These are phyloP conservation scores for Amauroascus niger DNA, from an alignment of 2,329 filamentous ascomycete genomes.

Conservation along the genomic window DNA sequence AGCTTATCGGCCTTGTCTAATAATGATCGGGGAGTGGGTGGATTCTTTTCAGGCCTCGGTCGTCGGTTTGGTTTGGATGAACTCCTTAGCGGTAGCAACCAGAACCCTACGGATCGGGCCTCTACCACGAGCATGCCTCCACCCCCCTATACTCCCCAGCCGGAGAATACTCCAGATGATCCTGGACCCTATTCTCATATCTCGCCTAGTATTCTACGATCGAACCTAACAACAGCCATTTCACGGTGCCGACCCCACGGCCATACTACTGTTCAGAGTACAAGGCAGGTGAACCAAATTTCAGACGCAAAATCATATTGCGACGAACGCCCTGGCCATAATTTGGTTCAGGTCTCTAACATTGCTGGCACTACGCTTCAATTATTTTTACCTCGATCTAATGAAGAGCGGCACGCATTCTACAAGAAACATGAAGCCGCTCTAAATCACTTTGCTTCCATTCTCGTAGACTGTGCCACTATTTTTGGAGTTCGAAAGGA, in stretches of 20 bases:
- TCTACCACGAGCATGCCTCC: constrained; percentile 22
- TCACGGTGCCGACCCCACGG: constrained; percentile 67
- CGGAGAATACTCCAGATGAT: constrained; percentile 17
- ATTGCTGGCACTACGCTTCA: constrained; percentile 60
- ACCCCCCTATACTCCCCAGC: constrained; percentile 34
- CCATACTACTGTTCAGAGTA: constrained; percentile 61
- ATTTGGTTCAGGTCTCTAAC: constrained; percentile 50
- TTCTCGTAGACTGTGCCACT: constrained; percentile 59
- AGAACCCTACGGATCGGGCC: neutral
- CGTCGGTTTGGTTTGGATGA: constrained; percentile 59
- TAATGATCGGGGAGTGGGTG: constrained; percentile 38
- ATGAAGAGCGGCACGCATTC: constrained; percentile 45
- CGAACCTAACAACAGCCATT: constrained; percentile 61
- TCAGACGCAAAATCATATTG: constrained; percentile 81
- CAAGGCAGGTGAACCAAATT: constrained; percentile 60
- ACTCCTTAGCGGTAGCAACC: constrained; percentile 22
- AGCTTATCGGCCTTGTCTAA: constrained; percentile 16
- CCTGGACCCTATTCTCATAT: constrained; percentile 24
- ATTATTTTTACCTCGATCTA: constrained; percentile 54
- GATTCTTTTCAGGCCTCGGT: constrained; percentile 59
- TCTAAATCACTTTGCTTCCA: constrained; percentile 58
- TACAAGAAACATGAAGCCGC: constrained; percentile 50
- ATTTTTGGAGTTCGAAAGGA: constrained; percentile 62
- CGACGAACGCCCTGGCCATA: constrained; percentile 62
- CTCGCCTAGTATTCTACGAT: constrained; percentile 36